phyloP scores from a whole-genome alignment of 2,329 filamentous ascomycete species.

The Juglanconis oblonga region DNA sequence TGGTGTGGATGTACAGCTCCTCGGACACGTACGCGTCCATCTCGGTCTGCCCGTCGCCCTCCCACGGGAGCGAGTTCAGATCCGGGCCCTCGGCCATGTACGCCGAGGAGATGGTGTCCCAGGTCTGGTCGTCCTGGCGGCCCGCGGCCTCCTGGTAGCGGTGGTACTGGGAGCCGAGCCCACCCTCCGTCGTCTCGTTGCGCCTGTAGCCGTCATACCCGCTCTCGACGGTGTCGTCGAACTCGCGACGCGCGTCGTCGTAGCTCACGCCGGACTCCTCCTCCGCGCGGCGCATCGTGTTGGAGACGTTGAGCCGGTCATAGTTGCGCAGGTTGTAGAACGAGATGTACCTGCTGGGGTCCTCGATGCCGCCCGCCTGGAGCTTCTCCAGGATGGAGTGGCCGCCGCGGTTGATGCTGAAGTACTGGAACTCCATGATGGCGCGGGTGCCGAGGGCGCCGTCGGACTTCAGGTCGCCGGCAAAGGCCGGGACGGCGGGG shows the following conservation, averaged over 20 bases:
- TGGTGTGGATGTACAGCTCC: slow-evolving; percentile 92
- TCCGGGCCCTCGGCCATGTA: slow-evolving; percentile 79
- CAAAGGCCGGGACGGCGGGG: slow-evolving; percentile 77
- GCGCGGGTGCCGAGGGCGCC: slow-evolving; percentile 73
- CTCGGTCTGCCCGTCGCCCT: slow-evolving; percentile 72
- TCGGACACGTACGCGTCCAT: slow-evolving; percentile 90
- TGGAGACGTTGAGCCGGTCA: slow-evolving; percentile 74
- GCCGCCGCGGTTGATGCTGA: slow-evolving; percentile 73
- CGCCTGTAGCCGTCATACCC: slow-evolving; percentile 38
- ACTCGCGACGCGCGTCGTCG: slow-evolving; percentile 60
- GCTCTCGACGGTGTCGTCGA: slow-evolving; percentile 55
- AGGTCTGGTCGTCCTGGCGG: slow-evolving; percentile 52
- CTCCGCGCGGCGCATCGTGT: slow-evolving; percentile 59
- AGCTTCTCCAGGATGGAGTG: slow-evolving; percentile 75
- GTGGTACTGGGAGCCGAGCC: slow-evolving; percentile 50
- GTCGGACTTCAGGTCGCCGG: slow-evolving; percentile 72
- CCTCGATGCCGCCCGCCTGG: slow-evolving; percentile 58
- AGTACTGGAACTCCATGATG: slow-evolving; percentile 87
- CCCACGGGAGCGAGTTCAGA: slow-evolving; percentile 66
- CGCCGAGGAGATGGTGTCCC: slow-evolving; percentile 74
- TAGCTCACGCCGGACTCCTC: slow-evolving; percentile 64
- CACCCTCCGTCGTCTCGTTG: slow-evolving; percentile 27
- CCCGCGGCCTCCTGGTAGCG: slow-evolving; percentile 71
- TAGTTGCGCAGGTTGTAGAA: slow-evolving; percentile 87
- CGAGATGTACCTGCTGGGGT: slow-evolving; percentile 71